These are phyloP conservation scores for Roridomyces roridus DNA, from an alignment of 768 basidiomycete species.

Conservation along the genomic window DNA sequence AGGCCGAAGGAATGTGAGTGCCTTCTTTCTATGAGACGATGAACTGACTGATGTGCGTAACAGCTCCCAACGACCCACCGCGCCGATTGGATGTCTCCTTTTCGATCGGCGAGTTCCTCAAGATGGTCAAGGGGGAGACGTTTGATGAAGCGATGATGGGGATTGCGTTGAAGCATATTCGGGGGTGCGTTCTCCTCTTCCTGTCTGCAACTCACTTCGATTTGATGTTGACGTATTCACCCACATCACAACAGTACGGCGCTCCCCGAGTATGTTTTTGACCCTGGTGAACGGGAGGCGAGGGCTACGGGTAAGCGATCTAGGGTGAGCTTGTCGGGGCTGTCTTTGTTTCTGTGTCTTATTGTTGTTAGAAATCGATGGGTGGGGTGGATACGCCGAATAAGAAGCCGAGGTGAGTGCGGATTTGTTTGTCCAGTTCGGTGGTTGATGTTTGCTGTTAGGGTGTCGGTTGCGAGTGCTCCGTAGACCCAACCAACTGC, in stretches of 20 bases:
- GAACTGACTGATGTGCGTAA: background rate
- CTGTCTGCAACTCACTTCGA: background rate
- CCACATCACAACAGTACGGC: constrained; percentile 58
- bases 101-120: constrained; percentile 75
- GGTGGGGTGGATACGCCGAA: constrained; percentile 12
- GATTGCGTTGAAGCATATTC: constrained; percentile 69
- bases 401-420: constrained; percentile 8
- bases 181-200: constrained; percentile 1
- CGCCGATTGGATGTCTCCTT: constrained; percentile 62
- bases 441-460: too few species aligned
- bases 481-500: too few species aligned
- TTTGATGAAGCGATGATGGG: constrained; percentile 77
- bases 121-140: constrained; percentile 72
- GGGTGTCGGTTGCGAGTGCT: too few species aligned
- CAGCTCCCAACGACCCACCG: background rate
- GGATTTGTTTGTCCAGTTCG: too few species aligned
- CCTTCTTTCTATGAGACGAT: background rate
- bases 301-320: constrained; percentile 58
- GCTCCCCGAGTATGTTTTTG: constrained; percentile 67
- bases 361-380: constrained; percentile 5
- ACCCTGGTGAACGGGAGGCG: constrained; percentile 64
- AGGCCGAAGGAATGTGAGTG: constrained; percentile 85
- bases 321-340: constrained; percentile 41
- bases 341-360: background rate
- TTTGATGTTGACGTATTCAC: too few species aligned